These are phyloP conservation scores for Ilyonectria destructans DNA, from an alignment of 2,329 filamentous ascomycete species.

Conservation along the genomic window DNA sequence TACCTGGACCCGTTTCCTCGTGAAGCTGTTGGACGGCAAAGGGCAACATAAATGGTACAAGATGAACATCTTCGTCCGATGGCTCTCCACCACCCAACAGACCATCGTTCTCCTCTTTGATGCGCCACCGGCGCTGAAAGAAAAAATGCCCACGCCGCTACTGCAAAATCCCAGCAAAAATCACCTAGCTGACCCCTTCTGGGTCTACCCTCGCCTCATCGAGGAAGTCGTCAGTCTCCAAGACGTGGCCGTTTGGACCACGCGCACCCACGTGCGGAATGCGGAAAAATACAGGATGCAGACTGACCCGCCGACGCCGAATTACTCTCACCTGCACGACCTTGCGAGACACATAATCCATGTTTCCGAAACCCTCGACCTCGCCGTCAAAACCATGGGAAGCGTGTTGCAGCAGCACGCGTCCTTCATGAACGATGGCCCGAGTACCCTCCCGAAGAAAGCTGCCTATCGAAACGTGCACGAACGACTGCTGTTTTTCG, in stretches of 20 bases:
- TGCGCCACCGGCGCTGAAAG: not conserved
- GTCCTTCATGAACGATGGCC: constrained; percentile 28
- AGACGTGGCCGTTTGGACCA: constrained; percentile 51
- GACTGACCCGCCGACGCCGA: constrained; percentile 47
- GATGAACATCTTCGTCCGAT: constrained; percentile 18
- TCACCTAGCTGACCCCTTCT: constrained; percentile 3
- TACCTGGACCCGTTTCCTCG: constrained; percentile 18
- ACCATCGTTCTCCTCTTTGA: constrained; percentile 12
- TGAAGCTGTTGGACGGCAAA: constrained; percentile 47
- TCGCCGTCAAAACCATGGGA: constrained; percentile 52
- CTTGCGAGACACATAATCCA: constrained; percentile 63
- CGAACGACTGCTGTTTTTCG: constrained; percentile 52
- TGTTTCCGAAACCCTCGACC: constrained; percentile 60
- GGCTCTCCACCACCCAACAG: constrained; percentile 9
- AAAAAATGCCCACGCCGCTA: not conserved
- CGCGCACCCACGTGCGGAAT: constrained; percentile 54
- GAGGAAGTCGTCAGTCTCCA: constrained; percentile 8
- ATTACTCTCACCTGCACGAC: constrained; percentile 59
- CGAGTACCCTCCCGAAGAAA: not conserved
- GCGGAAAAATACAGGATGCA: constrained; percentile 50
- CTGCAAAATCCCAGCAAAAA: not conserved
- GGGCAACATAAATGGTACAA: constrained; percentile 12
- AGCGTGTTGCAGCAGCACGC: constrained; percentile 54
- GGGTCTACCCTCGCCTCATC: constrained; percentile 12
- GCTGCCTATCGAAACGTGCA: constrained; percentile 44